A percentile compares a stretch with the other conserved stretches of the same genome.
Evolutionary conservation across 2,329 filamentous ascomycete genomes (phyloP).

Genomic region (Stachybotrys echinatus): DNA sequence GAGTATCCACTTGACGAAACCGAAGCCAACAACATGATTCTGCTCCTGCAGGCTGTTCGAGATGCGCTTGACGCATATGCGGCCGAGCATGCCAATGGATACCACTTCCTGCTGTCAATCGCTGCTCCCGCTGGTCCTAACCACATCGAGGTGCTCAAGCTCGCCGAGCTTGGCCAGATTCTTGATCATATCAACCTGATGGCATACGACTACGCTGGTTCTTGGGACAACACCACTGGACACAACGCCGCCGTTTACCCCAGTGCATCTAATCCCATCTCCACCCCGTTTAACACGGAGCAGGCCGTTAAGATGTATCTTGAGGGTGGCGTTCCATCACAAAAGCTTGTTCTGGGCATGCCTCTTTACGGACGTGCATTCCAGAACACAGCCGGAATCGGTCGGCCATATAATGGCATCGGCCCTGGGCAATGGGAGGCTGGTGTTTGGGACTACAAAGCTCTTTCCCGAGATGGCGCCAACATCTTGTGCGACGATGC

Average conservation of each 20-base stretch:
- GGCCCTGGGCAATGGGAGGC: constrained; percentile 67
- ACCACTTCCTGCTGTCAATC: constrained; percentile 45
- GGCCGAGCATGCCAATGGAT: constrained; percentile 28
- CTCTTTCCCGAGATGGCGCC: constrained; percentile 57
- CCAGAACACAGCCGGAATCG: constrained; percentile 21
- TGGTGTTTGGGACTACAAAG: constrained; percentile 78
- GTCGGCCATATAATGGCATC: constrained; percentile 42
- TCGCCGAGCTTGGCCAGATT: constrained; percentile 37
- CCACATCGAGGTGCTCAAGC: constrained; percentile 42
- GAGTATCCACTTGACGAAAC: constrained; percentile 27
- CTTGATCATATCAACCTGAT: constrained; percentile 59
- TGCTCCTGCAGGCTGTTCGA: constrained; percentile 35
- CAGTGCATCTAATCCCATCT: constrained; percentile 42
- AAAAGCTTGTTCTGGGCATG: constrained; percentile 71
- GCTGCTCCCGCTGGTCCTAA: constrained; percentile 41
- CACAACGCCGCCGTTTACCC: constrained; percentile 68
- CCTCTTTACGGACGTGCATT: constrained; percentile 76
- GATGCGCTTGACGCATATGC: constrained; percentile 41
- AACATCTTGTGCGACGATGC: constrained; percentile 50
- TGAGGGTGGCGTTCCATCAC: constrained; percentile 49
- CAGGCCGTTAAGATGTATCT: constrained; percentile 61
- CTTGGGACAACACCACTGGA: constrained; percentile 57
- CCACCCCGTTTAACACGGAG: constrained; percentile 65
- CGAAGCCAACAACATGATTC: constrained; percentile 34
- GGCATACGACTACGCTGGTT: constrained; percentile 70